Evolutionary conservation across 257 asterid species (phyloP).

Genomic region (Gardenia jasminoides): DNA sequence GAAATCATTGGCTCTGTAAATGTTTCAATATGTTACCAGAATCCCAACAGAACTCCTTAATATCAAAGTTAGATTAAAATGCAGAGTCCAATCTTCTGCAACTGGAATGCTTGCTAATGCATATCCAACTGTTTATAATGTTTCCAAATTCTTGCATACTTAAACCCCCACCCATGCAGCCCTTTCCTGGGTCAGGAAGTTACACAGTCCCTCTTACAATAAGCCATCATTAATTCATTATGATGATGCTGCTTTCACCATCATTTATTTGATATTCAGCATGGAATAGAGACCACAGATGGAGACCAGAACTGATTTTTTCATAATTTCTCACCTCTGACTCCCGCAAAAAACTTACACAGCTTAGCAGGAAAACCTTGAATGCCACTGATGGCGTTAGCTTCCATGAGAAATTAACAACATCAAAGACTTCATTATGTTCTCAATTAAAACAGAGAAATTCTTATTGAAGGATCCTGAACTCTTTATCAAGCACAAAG

Average conservation of each 20-base stretch:
- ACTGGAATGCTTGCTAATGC: not conserved
- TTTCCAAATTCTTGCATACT: not conserved
- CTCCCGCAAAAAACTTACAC: not conserved
- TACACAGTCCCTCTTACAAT: not conserved
- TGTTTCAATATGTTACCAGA: not conserved
- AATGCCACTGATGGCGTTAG: not conserved
- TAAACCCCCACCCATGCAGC: not conserved
- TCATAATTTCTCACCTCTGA: no score
- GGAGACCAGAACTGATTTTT: not conserved
- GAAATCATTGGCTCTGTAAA: not conserved
- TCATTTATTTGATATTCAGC: not conserved
- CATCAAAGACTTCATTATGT: no score
- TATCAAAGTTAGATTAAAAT: not conserved
- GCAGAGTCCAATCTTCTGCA: not conserved
- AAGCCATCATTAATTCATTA: not conserved
- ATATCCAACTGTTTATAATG: not conserved
- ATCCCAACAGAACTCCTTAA: not conserved
- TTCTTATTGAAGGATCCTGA: not conserved
- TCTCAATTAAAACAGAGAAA: not conserved
- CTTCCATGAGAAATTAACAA: not conserved
- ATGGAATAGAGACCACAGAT: not conserved
- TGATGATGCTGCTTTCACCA: not conserved
- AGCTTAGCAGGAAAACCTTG: no score
- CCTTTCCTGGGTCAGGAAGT: not conserved
- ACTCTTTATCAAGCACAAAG: not conserved